Percentiles rank a stretch among this genome's conserved stretches.
These are phyloP conservation scores for Puccinellia tenuiflora DNA, from an alignment of 176 grass and related monocot genomes.

Conservation along the genomic window DNA sequence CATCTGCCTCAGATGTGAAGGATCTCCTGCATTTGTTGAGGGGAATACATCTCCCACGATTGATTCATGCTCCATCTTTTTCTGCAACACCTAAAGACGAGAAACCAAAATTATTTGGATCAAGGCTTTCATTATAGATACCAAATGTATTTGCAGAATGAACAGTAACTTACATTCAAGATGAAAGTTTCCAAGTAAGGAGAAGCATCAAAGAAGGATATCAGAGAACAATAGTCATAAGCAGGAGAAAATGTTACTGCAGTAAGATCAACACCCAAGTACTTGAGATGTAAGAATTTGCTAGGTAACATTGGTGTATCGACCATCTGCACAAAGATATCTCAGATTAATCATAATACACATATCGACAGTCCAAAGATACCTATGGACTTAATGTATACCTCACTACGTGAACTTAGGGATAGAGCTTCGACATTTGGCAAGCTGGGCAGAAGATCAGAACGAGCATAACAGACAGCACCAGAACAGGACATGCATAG, in stretches of 20 bases:
- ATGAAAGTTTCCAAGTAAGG: constrained; percentile 17
- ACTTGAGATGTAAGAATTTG: not conserved
- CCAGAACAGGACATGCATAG: not conserved
- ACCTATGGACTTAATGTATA: not conserved
- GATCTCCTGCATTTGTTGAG: too few species aligned
- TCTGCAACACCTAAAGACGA: not conserved
- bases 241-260: not conserved
- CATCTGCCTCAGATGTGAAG: not conserved
- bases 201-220: constrained; percentile 4
- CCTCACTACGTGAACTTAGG: not conserved
- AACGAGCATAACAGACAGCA: not conserved
- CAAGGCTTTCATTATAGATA: not conserved
- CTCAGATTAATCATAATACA: not conserved
- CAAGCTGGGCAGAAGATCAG: not conserved
- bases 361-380: not conserved
- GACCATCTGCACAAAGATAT: not conserved
- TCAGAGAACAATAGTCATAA: constrained; percentile 14
- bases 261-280: not conserved
- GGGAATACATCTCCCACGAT: too few species aligned
- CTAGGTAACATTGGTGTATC: not conserved
- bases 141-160: not conserved
- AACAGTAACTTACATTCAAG: not conserved
- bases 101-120: not conserved
- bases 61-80: not conserved
- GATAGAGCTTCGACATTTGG: not conserved